Percentiles rank a stretch among this genome's conserved stretches.
These are phyloP conservation scores for Trametes sp. DNA, from an alignment of 1,284 basidiomycete species.

Conservation along the genomic window DNA sequence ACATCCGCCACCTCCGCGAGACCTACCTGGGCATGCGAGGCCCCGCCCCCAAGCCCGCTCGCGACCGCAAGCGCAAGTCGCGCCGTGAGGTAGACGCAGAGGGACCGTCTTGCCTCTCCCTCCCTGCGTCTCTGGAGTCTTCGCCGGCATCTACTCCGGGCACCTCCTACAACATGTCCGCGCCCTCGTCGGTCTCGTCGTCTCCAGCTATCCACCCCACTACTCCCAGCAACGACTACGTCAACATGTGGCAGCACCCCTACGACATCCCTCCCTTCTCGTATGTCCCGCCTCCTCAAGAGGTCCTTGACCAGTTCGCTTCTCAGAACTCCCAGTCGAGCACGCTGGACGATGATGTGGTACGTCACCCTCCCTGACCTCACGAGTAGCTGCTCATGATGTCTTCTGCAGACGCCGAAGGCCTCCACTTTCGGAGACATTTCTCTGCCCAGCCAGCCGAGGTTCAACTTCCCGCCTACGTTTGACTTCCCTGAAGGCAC, in stretches of 20 bases:
- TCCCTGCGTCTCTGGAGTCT: slow-evolving; percentile 15
- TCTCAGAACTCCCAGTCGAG: neutral
- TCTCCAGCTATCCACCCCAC: slow-evolving; percentile 5
- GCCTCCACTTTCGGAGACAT: slow-evolving; percentile 26
- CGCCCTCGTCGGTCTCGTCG: slow-evolving; percentile 15
- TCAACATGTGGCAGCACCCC: slow-evolving; percentile 1
- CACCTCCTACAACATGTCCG: slow-evolving; percentile 9
- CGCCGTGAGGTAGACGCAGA: slow-evolving; percentile 20
- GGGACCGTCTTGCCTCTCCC: neutral
- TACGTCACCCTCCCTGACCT: slow-evolving; percentile 13
- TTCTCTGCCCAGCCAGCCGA: slow-evolving; percentile 14
- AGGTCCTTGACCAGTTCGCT: slow-evolving; percentile 1
- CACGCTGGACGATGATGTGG: slow-evolving; percentile 20
- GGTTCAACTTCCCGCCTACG: slow-evolving; percentile 20
- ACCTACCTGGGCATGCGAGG: slow-evolving; percentile 30
- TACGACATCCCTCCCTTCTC: neutral
- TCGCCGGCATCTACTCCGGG: slow-evolving; percentile 15
- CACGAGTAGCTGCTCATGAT: neutral
- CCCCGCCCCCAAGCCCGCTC: slow-evolving; percentile 28
- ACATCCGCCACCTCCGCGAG: slow-evolving; percentile 34
- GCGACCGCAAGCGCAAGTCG: slow-evolving; percentile 31
- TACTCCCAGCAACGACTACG: slow-evolving; percentile 6
- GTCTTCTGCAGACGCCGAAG: slow-evolving; percentile 21
- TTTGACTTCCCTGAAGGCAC: slow-evolving; percentile 4
- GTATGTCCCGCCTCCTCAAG: neutral